Base-by-base conservation (phyloP, 176 grass and related monocot species). In the Rhynchospora breviuscula region DNA sequence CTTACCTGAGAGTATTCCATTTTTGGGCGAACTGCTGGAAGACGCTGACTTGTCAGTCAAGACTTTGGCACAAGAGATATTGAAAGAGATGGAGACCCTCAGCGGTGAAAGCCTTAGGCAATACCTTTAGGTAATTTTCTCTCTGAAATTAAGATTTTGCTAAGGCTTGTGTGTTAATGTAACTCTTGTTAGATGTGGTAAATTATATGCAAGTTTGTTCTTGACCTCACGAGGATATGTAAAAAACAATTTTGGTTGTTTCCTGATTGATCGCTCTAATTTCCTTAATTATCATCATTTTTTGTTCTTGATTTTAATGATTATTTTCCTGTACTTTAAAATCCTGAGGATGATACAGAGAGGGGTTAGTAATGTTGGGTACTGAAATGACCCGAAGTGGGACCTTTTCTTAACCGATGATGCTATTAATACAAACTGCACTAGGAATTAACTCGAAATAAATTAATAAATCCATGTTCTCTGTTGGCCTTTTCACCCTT, bases 41-140 rank as follows among this genome's bases (percentile, higher is more conserved):
- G 93, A 98, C 76, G 89, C 88, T 11, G 93, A 98, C 69, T 90
- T 95, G 63, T 85, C 96, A 18, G 93, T 95, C 0, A 99, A 95
- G 85, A 90, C 84, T 0, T 74, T 93, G 46, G 74, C 93, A 13
- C 93, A 98, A 78, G 86, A 87, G 47, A 93, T 95, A 23, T 66
- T 98, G 70, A 95, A 91, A 79, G 93, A 93, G 75, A 84, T 93
- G 93, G 88, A 93, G 77, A 92, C 76, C 53, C 89, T 93, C 18
- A 95, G 93, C 3, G 91, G 96, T 0, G 89, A 99, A 71, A 95
- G 72, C 86, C 89, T 99, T 78, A 62, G 85, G 19, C 88, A 93
- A 79, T 95, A 93, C 60, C 80, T 95, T 13, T 95, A 84, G 87
- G 23, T 43, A 19, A 49, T 61, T 81, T 80, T 80, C 12, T 73